A percentile compares a stretch with the other conserved stretches of the same genome.
phyloP scores from a whole-genome alignment of 208 protist genomes.

The Trypanosoma vivax region DNA sequence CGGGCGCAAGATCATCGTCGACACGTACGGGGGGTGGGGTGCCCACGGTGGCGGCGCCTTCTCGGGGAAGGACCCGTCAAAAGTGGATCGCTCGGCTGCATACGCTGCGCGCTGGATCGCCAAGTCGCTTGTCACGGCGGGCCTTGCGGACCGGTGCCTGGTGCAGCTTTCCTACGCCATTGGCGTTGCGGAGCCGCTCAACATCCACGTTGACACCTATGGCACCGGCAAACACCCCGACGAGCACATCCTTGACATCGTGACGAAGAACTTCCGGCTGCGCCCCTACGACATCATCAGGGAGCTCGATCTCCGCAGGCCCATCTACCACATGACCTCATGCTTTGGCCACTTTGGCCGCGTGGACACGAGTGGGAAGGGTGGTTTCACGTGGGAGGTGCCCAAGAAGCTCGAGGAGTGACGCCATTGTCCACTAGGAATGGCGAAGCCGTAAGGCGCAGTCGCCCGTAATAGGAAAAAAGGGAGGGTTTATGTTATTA shows the following conservation, averaged over 20 bases:
- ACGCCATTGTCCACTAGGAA: background rate
- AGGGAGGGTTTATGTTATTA: too few species aligned
- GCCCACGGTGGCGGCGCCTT: background rate
- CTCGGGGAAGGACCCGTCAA: background rate
- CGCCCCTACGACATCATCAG: background rate
- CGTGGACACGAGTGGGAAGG: background rate
- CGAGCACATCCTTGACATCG: background rate
- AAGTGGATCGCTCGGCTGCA: background rate
- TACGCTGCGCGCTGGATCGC: background rate
- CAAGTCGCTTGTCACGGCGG: background rate
- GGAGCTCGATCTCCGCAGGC: background rate
- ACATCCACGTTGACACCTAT: background rate
- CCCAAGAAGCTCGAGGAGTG: conserved; percentile 23
- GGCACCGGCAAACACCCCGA: background rate
- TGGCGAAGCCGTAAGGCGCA: too few species aligned
- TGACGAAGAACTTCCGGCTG: background rate
- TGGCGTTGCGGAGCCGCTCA: background rate
- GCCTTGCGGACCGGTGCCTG: background rate
- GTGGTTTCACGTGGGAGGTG: conserved; percentile 12
- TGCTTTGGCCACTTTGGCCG: background rate
- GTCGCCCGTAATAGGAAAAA: too few species aligned
- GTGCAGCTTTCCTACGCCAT: background rate
- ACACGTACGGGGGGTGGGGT: background rate
- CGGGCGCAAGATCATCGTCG: background rate
- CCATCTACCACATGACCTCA: background rate